Percentiles rank a stretch among this genome's conserved stretches.
These are phyloP conservation scores for Trifolium dubium DNA, from an alignment of 306 rosid species.

Conservation along the genomic window DNA sequence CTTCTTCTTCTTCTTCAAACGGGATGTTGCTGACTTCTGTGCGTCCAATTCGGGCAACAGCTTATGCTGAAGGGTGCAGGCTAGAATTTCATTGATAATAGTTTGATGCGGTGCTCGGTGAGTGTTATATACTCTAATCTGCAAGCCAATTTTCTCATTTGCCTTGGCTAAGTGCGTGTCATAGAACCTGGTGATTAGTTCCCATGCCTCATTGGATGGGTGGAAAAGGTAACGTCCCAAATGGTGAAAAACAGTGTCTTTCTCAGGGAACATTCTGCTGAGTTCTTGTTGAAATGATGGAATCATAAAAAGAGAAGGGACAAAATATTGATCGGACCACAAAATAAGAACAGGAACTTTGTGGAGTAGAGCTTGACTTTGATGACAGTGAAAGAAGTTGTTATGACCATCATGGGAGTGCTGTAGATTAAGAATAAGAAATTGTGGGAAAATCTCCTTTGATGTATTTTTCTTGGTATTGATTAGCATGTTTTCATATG, in stretches of 20 bases:
- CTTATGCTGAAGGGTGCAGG: constrained; percentile 63
- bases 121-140: constrained; percentile 55
- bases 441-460: constrained; percentile 44
- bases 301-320: constrained; percentile 71
- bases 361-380: constrained; percentile 56
- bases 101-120: constrained; percentile 53
- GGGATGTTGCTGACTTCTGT: constrained; percentile 34
- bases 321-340: constrained; percentile 65
- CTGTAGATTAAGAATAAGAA: constrained; percentile 62
- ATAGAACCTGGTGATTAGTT: constrained; percentile 50
- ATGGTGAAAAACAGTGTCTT: constrained; percentile 55
- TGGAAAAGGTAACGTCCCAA: constrained; percentile 57
- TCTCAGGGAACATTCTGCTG: constrained; percentile 46
- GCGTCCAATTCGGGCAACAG: constrained; percentile 56
- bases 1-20: constrained; percentile 39
- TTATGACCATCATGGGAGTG: constrained; percentile 67
- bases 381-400: constrained; percentile 72
- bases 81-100: constrained; percentile 62
- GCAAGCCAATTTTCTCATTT: constrained; percentile 54
- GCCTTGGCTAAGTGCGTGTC: constrained; percentile 44
- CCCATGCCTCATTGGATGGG: constrained; percentile 61
- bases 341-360: constrained; percentile 58
- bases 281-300: constrained; percentile 55
- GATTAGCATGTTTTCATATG: constrained; percentile 56
- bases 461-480: constrained; percentile 35